Percentiles rank a stretch among this genome's conserved stretches.
These are phyloP conservation scores for Suhomyces bribrorum DNA, from an alignment of 1,139 yeast species.

Conservation along the genomic window DNA sequence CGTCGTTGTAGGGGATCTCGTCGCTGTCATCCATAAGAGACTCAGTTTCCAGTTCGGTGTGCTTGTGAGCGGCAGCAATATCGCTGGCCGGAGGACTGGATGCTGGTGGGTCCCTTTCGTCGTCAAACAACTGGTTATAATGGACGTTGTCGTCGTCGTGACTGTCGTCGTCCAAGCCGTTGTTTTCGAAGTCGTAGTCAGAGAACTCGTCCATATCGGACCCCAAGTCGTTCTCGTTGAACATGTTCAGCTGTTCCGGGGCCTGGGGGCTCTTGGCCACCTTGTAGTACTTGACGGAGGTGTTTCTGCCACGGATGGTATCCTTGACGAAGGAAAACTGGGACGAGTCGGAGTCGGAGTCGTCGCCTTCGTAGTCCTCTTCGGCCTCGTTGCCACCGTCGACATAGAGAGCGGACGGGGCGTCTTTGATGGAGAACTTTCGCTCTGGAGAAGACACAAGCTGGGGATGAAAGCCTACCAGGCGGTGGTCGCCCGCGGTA, in stretches of 20 bases:
- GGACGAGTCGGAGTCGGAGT: constrained; percentile 36
- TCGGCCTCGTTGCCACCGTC: constrained; percentile 15
- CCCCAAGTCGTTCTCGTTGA: constrained; percentile 34
- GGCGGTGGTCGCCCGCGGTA: constrained; percentile 2
- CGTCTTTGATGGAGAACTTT: constrained; percentile 6
- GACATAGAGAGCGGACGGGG: background rate
- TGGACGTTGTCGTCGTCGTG: constrained; percentile 51
- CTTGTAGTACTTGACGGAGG: constrained; percentile 63
- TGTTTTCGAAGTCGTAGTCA: constrained; percentile 49
- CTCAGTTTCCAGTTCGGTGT: background rate
- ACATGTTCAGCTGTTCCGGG: constrained; percentile 21
- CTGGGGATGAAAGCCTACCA: constrained; percentile 17
- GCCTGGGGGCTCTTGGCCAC: constrained; percentile 27
- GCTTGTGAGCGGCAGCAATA: background rate
- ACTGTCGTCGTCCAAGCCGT: constrained; percentile 42
- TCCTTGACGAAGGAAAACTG: constrained; percentile 63
- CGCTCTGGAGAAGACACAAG: background rate
- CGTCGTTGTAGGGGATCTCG: background rate
- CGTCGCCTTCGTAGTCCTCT: constrained; percentile 22
- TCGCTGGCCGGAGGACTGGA: background rate
- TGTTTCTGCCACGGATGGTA: constrained; percentile 56
- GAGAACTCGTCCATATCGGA: constrained; percentile 35
- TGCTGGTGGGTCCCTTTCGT: constrained; percentile 13
- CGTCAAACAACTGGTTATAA: constrained; percentile 24
- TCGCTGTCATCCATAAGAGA: background rate